Evolutionary conservation across 1,284 basidiomycete genomes (phyloP).

Genomic region (Anthracocystis walkeri): DNA sequence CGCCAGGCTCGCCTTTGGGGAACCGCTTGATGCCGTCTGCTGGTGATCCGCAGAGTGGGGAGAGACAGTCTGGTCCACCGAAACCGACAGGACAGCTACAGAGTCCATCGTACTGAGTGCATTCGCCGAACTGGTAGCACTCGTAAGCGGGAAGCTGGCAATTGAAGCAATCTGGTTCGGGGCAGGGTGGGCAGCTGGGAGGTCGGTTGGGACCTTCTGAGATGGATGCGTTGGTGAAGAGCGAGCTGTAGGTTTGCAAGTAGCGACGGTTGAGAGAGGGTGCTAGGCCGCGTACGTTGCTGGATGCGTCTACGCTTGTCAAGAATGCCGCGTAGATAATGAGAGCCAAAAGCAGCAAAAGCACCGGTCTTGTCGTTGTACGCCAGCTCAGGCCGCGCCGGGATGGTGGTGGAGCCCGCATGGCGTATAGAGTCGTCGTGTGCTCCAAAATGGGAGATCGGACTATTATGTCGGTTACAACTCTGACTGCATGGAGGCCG

Average conservation of each 20-base stretch:
- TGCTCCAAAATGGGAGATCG: not conserved
- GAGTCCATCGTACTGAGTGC: conserved; percentile 87
- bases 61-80: conserved; percentile 86
- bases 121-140: conserved; percentile 76
- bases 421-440: not conserved
- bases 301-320: conserved; percentile 6
- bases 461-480: not conserved
- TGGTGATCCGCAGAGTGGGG: conserved; percentile 84
- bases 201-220: conserved; percentile 16
- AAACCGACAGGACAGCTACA: conserved; percentile 91
- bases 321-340: not conserved
- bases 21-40: conserved; percentile 85
- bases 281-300: conserved; percentile 20
- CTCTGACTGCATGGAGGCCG: not conserved
- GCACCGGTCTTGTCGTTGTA: not conserved
- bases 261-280: conserved; percentile 27
- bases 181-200: conserved; percentile 53
- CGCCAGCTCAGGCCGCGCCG: not conserved
- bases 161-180: conserved; percentile 60
- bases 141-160: conserved; percentile 59
- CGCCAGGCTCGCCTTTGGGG: conserved; percentile 69
- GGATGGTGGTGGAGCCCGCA: not conserved
- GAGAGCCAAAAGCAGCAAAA: not conserved
- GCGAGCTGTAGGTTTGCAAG: conserved; percentile 28
- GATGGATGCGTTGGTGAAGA: conserved; percentile 26